Conservation (phyloP, 805 yeast genomes). For the Phaffomyces opuntiae region DNA sequence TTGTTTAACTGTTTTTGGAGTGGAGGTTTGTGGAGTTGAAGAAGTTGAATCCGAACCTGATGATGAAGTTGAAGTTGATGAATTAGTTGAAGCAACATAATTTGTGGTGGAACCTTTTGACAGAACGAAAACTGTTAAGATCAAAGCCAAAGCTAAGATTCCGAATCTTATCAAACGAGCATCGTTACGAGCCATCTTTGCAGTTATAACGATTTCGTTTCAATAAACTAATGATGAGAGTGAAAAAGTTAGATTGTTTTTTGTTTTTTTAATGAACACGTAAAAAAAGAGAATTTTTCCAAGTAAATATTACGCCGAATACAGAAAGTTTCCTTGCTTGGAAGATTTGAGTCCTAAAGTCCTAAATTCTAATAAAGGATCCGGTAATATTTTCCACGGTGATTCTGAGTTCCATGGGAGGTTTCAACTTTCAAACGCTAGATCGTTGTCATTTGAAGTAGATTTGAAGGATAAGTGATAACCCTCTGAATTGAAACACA, state of each 20-base stretch:
- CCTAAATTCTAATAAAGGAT: too few relatives aligned
- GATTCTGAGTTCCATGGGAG: too few relatives aligned
- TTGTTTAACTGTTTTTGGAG: slow-evolving; percentile 5
- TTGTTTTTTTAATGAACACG: not conserved
- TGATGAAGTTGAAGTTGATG: slow-evolving; percentile 2
- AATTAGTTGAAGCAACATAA: slow-evolving; percentile 12
- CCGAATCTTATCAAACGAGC: slow-evolving; percentile 23
- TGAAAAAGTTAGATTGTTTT: not conserved
- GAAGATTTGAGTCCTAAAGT: too few relatives aligned
- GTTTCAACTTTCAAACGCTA: too few relatives aligned
- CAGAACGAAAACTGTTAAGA: slow-evolving; percentile 20
- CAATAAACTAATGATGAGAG: not conserved
- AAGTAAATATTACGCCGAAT: too few relatives aligned
- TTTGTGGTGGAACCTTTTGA: slow-evolving; percentile 24
- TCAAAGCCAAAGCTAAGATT: slow-evolving; percentile 19
- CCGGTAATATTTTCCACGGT: too few relatives aligned
- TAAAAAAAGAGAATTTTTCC: too few relatives aligned
- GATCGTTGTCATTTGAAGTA: too few relatives aligned
- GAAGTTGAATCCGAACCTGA: not conserved
- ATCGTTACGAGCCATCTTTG: slow-evolving; percentile 24
- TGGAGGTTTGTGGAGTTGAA: not conserved
- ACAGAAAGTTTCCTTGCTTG: too few relatives aligned
- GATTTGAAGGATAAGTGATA: too few relatives aligned
- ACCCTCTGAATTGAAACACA: too few relatives aligned
- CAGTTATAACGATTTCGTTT: not conserved